Base-by-base conservation (phyloP, 1,139 yeast species). In the Sugiyamaella pinicola region DNA sequence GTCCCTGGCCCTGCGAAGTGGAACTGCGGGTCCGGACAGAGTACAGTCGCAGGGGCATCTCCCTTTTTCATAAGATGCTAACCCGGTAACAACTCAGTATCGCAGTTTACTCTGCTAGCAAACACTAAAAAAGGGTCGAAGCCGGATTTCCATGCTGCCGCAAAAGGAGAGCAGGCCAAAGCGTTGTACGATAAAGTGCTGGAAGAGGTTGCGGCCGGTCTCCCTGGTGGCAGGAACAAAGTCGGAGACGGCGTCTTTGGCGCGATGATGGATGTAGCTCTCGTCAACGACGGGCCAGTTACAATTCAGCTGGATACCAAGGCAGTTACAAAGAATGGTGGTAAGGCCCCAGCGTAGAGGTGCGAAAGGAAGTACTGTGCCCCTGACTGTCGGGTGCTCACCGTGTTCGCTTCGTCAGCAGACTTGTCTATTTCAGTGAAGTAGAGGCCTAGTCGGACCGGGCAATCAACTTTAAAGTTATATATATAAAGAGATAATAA, bases 211-310 rank as follows among this genome's bases (percentile, higher is more conserved):
- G 66, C 74, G 71, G 47, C 66, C 58, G n/a, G 82, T 72, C n/a
- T 68, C 58, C 67, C 69, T 12, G 58, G 61, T 2, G 95, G 91
- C 0, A 74, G 64, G n/a, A 74, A 72, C 0, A 80, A 76, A 0
- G 95, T 90, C 5, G 78, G 84, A 58, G 96, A 89, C 63, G 99
- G 99, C 1, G 77, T 81, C 53, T 93, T 93, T 69, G 99, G 98
- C 0, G 98, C 95, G 7, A 87, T 91, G 96, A 93, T 93, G 99
- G 96, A 88, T 58, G 96, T 93, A 13, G 78, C 79, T 1, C 70
- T 91, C 53, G 82, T 84, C 15, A 93, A 93, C 64, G 97, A 91
- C 60, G 95, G 95, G 4, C 95, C 93, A 0, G 88, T 84, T 6
- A 85, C 95, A 0, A 81, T 86, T 26, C 78, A 82, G 26, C 82